Conservation (phyloP, 1,284 basidiomycete species). For the Trametes hirsuta region DNA sequence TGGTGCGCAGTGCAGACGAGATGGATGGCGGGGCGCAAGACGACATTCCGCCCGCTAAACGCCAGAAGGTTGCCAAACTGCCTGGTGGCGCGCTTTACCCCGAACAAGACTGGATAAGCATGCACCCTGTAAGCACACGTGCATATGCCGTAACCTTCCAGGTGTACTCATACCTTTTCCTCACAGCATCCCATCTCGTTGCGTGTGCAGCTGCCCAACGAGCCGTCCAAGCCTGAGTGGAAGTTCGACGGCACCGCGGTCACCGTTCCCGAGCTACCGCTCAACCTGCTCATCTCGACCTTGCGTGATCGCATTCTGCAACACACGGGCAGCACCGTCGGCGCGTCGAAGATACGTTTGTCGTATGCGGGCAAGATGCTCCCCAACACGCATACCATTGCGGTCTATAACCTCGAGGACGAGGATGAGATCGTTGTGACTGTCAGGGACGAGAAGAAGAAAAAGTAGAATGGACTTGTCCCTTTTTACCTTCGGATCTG, state of each 20-base stretch:
- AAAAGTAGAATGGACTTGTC: conserved; percentile 49
- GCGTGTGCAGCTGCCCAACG: conserved; percentile 78
- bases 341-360: conserved; percentile 79
- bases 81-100: conserved; percentile 81
- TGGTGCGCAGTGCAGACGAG: conserved; percentile 76
- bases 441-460: conserved; percentile 78
- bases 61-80: conserved; percentile 80
- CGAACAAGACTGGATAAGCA: conserved; percentile 85
- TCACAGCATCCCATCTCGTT: conserved; percentile 81
- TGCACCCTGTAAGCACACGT: conserved; percentile 71
- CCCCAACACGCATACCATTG: conserved; percentile 83
- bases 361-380: conserved; percentile 83
- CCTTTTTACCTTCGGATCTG: not conserved
- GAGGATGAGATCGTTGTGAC: conserved; percentile 81
- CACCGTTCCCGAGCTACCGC: conserved; percentile 77
- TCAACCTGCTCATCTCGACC: conserved; percentile 82
- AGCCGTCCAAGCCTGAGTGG: conserved; percentile 87
- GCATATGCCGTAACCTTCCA: not conserved
- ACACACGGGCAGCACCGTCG: conserved; percentile 73
- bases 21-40: conserved; percentile 71
- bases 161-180: conserved; percentile 1
- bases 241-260: conserved; percentile 84
- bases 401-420: conserved; percentile 87
- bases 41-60: conserved; percentile 73
- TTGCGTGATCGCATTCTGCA: conserved; percentile 85